Conservation (phyloP, 2,329 filamentous ascomycete genomes). For the Penicillium sp. region DNA sequence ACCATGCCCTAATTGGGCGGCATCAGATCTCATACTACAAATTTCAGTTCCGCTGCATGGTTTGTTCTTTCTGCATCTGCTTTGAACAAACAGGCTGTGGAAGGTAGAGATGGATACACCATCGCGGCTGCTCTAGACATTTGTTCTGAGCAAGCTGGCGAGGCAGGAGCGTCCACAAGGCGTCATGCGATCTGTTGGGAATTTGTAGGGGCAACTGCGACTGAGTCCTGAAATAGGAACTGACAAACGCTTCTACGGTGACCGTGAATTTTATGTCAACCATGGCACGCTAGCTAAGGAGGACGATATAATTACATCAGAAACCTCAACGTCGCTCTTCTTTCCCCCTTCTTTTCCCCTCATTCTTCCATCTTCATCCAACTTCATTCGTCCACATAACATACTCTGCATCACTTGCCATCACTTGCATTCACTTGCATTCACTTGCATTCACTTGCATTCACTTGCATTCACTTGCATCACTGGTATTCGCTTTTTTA, state of each 20-base stretch:
- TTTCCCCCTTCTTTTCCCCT: background rate
- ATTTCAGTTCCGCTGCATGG: constrained; percentile 25
- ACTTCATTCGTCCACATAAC: too few relatives aligned
- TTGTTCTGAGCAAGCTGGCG: constrained; percentile 14
- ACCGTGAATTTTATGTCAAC: background rate
- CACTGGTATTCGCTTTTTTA: background rate
- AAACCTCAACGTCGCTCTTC: background rate
- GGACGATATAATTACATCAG: background rate
- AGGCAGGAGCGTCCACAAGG: background rate
- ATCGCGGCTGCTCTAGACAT: constrained; percentile 18
- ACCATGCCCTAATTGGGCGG: constrained; percentile 18
- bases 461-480: background rate
- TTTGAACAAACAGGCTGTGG: constrained; percentile 37
- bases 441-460: background rate
- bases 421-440: background rate
- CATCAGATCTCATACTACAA: constrained; percentile 10
- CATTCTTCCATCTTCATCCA: background rate
- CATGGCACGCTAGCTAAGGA: background rate
- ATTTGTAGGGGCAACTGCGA: constrained; percentile 33
- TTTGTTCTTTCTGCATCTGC: constrained; percentile 36
- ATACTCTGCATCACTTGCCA: background rate
- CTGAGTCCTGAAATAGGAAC: constrained; percentile 6
- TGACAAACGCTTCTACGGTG: background rate
- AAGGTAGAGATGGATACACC: constrained; percentile 42
- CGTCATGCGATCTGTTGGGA: constrained; percentile 41